phyloP scores from a whole-genome alignment of 805 yeast species.

The Cyberlindnera japonica region DNA sequence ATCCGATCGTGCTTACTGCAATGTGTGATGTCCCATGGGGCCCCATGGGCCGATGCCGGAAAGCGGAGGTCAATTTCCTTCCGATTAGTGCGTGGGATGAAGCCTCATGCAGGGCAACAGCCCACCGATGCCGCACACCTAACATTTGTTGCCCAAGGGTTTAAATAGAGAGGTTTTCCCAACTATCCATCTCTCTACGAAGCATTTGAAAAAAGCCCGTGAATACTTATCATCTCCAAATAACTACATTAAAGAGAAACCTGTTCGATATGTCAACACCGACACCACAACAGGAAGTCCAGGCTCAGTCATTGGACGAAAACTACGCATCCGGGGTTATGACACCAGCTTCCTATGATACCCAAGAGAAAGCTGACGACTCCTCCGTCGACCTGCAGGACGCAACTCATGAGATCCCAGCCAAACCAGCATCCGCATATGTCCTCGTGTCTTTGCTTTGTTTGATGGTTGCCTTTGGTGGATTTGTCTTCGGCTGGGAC shows the following conservation, averaged over 20 bases:
- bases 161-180: no score
- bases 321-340: constrained; percentile 18
- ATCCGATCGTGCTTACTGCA: neutral
- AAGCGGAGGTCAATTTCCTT: neutral
- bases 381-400: constrained; percentile 13
- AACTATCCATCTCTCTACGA: no score
- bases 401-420: constrained; percentile 22
- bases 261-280: no score
- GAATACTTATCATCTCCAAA: no score
- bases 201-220: no score
- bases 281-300: constrained; percentile 15
- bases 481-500: constrained; percentile 77
- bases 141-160: no score
- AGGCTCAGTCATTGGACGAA: constrained; percentile 12
- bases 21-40: constrained; percentile 2
- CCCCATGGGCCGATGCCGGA: no score
- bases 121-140: no score
- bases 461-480: constrained; percentile 65
- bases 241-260: no score
- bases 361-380: constrained; percentile 16
- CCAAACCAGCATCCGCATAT: constrained; percentile 32
- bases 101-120: no score
- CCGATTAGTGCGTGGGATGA: no score
- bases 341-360: constrained; percentile 22
- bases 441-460: constrained; percentile 30